Evolutionary conservation across 768 basidiomycete species (phyloP).

Genomic region (Dioszegia crocea): DNA sequence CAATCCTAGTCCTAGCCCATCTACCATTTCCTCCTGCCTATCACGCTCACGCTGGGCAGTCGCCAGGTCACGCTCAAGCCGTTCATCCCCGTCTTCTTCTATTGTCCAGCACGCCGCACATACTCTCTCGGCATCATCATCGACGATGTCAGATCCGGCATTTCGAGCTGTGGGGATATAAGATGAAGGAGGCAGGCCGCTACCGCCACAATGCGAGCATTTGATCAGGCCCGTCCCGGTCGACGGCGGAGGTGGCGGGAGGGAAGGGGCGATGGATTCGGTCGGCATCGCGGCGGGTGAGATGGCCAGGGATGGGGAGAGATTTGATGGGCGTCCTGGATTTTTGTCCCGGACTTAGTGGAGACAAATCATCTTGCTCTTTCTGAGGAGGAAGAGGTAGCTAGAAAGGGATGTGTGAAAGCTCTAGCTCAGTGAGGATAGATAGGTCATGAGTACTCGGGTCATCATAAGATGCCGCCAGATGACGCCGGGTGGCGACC

Average conservation of each 20-base stretch:
- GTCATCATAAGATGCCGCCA: no score
- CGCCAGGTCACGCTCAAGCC: neutral
- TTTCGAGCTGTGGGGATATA: neutral
- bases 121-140: slow-evolving; percentile 30
- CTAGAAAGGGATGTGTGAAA: no score
- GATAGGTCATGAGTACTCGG: no score
- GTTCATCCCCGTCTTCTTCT: neutral
- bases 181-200: slow-evolving; percentile 8
- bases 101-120: slow-evolving; percentile 24
- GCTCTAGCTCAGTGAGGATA: no score
- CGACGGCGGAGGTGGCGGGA: slow-evolving; percentile 1
- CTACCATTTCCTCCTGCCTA: neutral
- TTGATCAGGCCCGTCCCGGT: slow-evolving; percentile 18
- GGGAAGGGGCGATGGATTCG: slow-evolving; percentile 27
- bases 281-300: slow-evolving; percentile 34
- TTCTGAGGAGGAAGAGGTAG: no score
- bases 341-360: neutral
- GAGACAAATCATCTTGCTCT: no score
- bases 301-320: no score
- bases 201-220: slow-evolving; percentile 38
- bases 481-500: neutral
- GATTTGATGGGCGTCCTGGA: no score
- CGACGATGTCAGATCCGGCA: slow-evolving; percentile 19
- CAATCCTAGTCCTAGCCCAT: slow-evolving; percentile 10
- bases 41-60: neutral